These are phyloP conservation scores for Globisporangium viniferum DNA, from an alignment of 352 stramenopile species.

Conservation along the genomic window DNA sequence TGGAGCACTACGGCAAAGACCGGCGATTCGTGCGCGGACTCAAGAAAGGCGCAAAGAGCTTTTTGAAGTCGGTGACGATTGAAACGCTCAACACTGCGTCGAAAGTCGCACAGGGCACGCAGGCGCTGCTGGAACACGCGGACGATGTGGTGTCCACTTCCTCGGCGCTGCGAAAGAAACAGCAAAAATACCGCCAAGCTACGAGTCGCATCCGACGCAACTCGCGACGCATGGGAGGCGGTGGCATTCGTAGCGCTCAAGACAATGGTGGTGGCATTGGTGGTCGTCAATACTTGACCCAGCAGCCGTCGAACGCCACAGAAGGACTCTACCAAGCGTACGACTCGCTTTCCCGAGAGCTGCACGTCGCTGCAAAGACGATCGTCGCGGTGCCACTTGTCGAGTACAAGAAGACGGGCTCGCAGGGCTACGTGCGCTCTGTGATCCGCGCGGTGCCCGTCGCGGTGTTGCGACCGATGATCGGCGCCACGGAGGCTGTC, in stretches of 20 bases:
- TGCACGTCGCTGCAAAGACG: slow-evolving; percentile 84
- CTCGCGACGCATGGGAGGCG: slow-evolving; percentile 71
- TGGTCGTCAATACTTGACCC: slow-evolving; percentile 74
- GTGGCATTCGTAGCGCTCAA: slow-evolving; percentile 71
- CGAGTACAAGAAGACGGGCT: slow-evolving; percentile 90
- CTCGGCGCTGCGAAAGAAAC: slow-evolving; percentile 55
- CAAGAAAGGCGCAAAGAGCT: slow-evolving; percentile 85
- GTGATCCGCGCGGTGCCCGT: slow-evolving; percentile 87
- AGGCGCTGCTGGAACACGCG: slow-evolving; percentile 77
- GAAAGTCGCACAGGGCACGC: slow-evolving; percentile 78
- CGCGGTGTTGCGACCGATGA: slow-evolving; percentile 83
- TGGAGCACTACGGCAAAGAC: slow-evolving; percentile 85
- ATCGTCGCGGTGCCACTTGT: slow-evolving; percentile 88
- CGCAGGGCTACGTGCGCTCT: slow-evolving; percentile 82
- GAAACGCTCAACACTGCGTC: slow-evolving; percentile 85
- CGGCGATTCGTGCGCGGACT: slow-evolving; percentile 77
- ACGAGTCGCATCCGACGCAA: slow-evolving; percentile 78
- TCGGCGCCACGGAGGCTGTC: slow-evolving; percentile 80
- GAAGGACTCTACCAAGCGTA: slow-evolving; percentile 85
- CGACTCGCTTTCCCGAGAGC: slow-evolving; percentile 76
- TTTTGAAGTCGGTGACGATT: slow-evolving; percentile 86
- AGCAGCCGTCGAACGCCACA: slow-evolving; percentile 78
- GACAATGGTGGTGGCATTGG: slow-evolving; percentile 71
- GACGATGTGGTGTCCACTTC: slow-evolving; percentile 79
- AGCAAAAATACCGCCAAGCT: slow-evolving; percentile 79